Evolutionary conservation across 208 protist genomes (phyloP).

Genomic region (Trypanosoma cruzi): DNA sequence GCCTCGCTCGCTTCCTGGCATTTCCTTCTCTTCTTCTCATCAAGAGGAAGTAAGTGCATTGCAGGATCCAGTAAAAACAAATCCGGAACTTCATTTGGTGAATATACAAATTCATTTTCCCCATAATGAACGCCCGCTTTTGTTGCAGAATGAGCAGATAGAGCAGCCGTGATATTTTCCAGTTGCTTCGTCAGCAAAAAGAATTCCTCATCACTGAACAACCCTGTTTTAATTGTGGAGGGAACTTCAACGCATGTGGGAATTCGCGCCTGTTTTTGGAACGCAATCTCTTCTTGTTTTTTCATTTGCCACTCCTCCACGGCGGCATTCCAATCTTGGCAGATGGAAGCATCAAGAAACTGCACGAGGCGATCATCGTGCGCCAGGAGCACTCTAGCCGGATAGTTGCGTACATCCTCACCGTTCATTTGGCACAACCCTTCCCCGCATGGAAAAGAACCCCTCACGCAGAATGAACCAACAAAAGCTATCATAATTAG

Average conservation of each 20-base stretch:
- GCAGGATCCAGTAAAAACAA: constrained; percentile 16
- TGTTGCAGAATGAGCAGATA: background rate
- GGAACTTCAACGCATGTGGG: background rate
- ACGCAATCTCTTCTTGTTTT: constrained; percentile 9
- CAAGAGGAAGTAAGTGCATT: constrained; percentile 21
- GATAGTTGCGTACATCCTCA: constrained; percentile 3
- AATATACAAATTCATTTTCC: background rate
- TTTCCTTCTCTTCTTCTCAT: background rate
- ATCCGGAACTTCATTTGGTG: constrained; percentile 2
- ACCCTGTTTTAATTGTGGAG: background rate
- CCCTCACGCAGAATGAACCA: background rate
- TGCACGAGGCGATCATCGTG: constrained; percentile 18
- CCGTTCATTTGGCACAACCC: background rate
- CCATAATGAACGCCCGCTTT: background rate
- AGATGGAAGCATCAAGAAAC: constrained; percentile 27
- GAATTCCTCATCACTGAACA: constrained; percentile 52
- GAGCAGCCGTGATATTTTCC: constrained; percentile 30
- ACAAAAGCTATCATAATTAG: background rate
- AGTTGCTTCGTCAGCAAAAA: constrained; percentile 51
- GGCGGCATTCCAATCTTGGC: constrained; percentile 18
- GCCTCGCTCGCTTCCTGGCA: constrained; percentile 23
- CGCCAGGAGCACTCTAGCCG: constrained; percentile 26
- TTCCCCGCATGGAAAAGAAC: background rate
- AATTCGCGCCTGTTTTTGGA: constrained; percentile 3
- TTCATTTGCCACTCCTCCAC: constrained; percentile 20